These are phyloP conservation scores for Trichoderma erinaceum DNA, from an alignment of 495 filamentous ascomycete genomes.

Conservation along the genomic window DNA sequence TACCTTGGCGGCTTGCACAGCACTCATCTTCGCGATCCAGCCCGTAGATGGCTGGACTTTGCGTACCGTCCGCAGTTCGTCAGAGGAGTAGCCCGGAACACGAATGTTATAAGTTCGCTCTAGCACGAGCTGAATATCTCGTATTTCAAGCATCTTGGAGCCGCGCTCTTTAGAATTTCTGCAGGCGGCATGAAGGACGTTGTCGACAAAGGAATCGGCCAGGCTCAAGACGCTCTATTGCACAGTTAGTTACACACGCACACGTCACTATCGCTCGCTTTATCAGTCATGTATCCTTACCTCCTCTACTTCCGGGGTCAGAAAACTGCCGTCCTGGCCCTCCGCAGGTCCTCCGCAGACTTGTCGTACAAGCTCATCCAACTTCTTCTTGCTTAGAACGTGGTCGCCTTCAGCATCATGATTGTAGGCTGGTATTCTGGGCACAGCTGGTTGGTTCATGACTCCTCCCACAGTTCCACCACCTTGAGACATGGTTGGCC, in stretches of 20 bases:
- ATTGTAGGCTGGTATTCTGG: conserved; percentile 71
- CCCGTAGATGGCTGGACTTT: conserved; percentile 79
- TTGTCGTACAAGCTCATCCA: conserved; percentile 90
- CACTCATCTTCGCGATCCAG: conserved; percentile 95
- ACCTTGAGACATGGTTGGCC: conserved; percentile 75
- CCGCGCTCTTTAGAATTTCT: conserved; percentile 86
- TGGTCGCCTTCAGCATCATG: conserved; percentile 86
- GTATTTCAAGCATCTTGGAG: conserved; percentile 82
- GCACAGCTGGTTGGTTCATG: conserved; percentile 78
- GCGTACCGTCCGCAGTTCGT: conserved; percentile 88
- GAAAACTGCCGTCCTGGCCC: conserved; percentile 55
- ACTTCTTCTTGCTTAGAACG: conserved; percentile 88
- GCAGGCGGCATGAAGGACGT: conserved; percentile 78
- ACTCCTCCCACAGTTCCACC: conserved; percentile 65
- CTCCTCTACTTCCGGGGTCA: conserved; percentile 92
- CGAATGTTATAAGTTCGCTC: conserved; percentile 98
- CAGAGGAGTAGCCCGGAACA: conserved; percentile 86
- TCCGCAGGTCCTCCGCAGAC: conserved; percentile 77
- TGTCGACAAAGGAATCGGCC: conserved; percentile 91
- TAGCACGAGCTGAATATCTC: conserved; percentile 89
- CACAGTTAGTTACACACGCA: conserved; percentile 15
- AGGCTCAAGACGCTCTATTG: conserved; percentile 74
- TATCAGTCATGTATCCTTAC: conserved; percentile 43
- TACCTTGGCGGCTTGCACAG: conserved; percentile 85
- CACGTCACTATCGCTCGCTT: neutral